A percentile compares a stretch with the other conserved stretches of the same genome.
These are phyloP conservation scores for Annulohypoxylon stygium DNA, from an alignment of 495 filamentous ascomycete species.

Conservation along the genomic window DNA sequence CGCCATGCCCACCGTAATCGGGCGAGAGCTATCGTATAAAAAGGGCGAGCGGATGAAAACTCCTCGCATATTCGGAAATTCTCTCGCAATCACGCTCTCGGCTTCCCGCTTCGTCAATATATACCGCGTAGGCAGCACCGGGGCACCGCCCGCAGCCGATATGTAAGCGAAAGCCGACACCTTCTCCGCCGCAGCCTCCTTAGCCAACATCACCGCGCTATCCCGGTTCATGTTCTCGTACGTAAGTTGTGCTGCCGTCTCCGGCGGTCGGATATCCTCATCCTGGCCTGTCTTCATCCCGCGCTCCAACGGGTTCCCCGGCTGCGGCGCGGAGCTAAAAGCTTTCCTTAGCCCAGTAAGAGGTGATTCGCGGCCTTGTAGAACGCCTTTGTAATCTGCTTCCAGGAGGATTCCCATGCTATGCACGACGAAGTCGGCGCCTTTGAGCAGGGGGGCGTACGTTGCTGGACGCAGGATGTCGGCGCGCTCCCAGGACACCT, in stretches of 20 bases:
- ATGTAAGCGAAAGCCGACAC: constrained; percentile 84
- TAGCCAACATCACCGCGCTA: constrained; percentile 82
- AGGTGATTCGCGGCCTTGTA: constrained; percentile 83
- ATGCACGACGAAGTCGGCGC: constrained; percentile 88
- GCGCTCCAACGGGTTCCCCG: constrained; percentile 73
- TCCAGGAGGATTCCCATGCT: constrained; percentile 96
- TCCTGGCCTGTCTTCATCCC: constrained; percentile 54
- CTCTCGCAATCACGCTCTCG: constrained; percentile 78
- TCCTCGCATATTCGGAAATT: constrained; percentile 78
- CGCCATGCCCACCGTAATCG: constrained; percentile 87
- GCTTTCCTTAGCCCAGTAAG: constrained; percentile 79
- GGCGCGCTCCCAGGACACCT: constrained; percentile 86
- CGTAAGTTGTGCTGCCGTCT: constrained; percentile 80
- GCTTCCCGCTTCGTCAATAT: constrained; percentile 94
- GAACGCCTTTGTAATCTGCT: constrained; percentile 95
- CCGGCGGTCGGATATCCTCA: constrained; percentile 71
- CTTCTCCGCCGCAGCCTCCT: constrained; percentile 74
- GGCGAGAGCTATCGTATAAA: constrained; percentile 85
- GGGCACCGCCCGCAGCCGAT: constrained; percentile 86
- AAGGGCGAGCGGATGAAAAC: constrained; percentile 90
- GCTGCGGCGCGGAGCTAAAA: constrained; percentile 66
- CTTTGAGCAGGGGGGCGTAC: constrained; percentile 78
- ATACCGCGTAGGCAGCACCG: constrained; percentile 85
- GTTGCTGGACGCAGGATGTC: constrained; percentile 85
- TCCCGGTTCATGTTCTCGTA: constrained; percentile 99